phyloP scores from a whole-genome alignment of 2,329 filamentous ascomycete species.

The Bipolaris cookei region DNA sequence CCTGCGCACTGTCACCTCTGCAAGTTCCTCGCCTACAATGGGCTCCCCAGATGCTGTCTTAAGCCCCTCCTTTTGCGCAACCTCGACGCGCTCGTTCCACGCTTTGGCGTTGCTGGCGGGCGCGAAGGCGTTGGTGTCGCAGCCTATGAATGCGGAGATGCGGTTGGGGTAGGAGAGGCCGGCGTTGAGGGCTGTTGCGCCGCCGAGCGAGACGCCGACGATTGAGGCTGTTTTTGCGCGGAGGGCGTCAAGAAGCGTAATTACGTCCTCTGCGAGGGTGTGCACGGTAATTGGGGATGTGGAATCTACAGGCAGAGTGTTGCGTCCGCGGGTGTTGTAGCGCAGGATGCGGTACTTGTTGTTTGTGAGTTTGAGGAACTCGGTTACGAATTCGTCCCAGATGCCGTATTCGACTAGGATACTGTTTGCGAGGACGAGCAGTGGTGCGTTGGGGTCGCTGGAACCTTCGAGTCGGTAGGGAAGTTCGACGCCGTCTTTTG shows the following conservation, averaged over 20 bases:
- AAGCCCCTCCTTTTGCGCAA: conserved; percentile 65
- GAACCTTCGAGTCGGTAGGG: conserved; percentile 80
- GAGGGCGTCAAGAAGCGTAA: conserved; percentile 69
- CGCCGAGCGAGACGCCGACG: conserved; percentile 81
- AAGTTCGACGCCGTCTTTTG: conserved; percentile 70
- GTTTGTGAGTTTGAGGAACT: conserved; percentile 61
- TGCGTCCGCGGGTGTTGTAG: conserved; percentile 77
- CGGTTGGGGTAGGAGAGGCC: conserved; percentile 69
- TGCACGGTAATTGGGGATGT: conserved; percentile 62
- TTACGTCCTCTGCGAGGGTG: conserved; percentile 71
- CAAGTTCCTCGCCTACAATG: conserved; percentile 69
- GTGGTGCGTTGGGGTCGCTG: conserved; percentile 68
- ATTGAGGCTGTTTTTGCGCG: conserved; percentile 70
- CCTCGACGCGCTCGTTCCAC: conserved; percentile 76
- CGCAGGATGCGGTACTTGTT: conserved; percentile 76
- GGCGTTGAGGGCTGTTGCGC: conserved; percentile 76
- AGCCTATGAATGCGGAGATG: conserved; percentile 69
- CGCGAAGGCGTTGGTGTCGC: conserved; percentile 78
- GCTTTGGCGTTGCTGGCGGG: conserved; percentile 77
- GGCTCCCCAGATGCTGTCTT: conserved; percentile 51
- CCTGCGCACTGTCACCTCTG: conserved; percentile 71
- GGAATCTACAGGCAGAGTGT: conserved; percentile 51
- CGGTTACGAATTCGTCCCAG: conserved; percentile 76
- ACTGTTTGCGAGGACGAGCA: conserved; percentile 79
- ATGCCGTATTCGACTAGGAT: conserved; percentile 79